Conservation (phyloP, 2,329 filamentous ascomycete species). For the Dactylellina cionopaga region DNA sequence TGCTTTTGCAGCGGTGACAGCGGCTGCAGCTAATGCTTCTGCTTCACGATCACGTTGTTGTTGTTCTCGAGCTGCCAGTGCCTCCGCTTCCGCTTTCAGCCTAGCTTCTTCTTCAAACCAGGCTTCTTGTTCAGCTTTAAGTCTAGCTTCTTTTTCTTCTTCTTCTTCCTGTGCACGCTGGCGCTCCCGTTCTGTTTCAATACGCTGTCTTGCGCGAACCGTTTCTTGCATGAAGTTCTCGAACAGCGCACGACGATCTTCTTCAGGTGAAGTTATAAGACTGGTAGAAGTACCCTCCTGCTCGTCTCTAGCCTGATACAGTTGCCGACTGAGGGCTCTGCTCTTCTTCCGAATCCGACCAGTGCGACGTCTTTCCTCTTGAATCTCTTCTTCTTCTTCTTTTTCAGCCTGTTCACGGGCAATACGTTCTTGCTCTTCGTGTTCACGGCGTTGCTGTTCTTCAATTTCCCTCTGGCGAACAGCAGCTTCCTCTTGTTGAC, state of each 20-base stretch:
- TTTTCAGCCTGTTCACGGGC: conserved; percentile 30
- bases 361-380: conserved; percentile 33
- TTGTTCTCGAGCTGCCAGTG: conserved; percentile 8
- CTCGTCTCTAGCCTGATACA: conserved; percentile 37
- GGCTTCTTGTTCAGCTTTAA: conserved; percentile 10
- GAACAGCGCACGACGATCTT: conserved; percentile 45
- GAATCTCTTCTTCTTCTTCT: conserved; percentile 16
- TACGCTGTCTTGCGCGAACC: conserved; percentile 41
- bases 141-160: conserved; percentile 9
- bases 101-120: conserved; percentile 24
- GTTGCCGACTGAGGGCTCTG: conserved; percentile 32
- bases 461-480: conserved; percentile 30
- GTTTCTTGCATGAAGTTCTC: conserved; percentile 43
- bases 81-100: conserved; percentile 31
- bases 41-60: conserved; percentile 23
- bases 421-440: conserved; percentile 29
- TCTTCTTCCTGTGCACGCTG: not conserved
- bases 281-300: conserved; percentile 27
- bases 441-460: conserved; percentile 28
- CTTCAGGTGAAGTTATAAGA: conserved; percentile 34
- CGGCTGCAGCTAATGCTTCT: conserved; percentile 14
- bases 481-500: conserved; percentile 32
- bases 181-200: conserved; percentile 33
- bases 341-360: conserved; percentile 36
- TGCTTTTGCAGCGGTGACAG: conserved; percentile 40